Base-by-base conservation (phyloP, 208 protist genomes). In the Wallacemonas sp. region DNA sequence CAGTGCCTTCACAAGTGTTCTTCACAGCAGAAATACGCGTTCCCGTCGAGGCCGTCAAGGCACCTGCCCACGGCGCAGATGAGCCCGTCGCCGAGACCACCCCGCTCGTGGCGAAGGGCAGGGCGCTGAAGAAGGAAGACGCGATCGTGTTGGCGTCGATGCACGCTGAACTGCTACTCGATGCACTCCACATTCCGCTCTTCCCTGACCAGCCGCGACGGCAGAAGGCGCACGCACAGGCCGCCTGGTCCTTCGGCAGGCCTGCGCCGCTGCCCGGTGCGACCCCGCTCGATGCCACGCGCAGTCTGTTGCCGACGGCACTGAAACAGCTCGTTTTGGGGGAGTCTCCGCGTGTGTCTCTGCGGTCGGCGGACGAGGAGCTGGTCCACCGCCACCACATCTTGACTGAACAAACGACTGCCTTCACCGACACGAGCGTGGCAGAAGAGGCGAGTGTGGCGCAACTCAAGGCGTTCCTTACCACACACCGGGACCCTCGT, bases 81-180 rank as follows among this genome's bases (percentile, higher is more conserved):
- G 37, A 21, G 1, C 41, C 33, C 26, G 68, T 1, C 5, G 15
- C 30, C 2, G 46, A 64, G 21, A 12, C 21, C n/a, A n/a, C 15
- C 4, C 26, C 53, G 0, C 57, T 92, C 6, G 63, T 79, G 21
- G 91, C 87, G 21, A 50, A 78, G 33, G 91, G 91, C 37, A 96
- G 92, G 44, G 91, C 87, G 4, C 66, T 63, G 19, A 70, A 59
- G 17, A 66, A 72, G 21, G 70, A 85, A 27, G 63, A 63, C 3
- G 80, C 91, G 15, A 73, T 92, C 24, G 62, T 69, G 63, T 78
- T 96, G 0, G 87, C 87, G 19, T 85, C 79, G 70, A 96, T 96
- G 91, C 91, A 96, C 61, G 87, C 87, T 0, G 91, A 96, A 55
- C 77, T 96, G n/a, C 53, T 92, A 2, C 61, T 96, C 2, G 91